These are phyloP conservation scores for Heterobasidion parviporum DNA, from an alignment of 1,284 basidiomycete species.

Conservation along the genomic window DNA sequence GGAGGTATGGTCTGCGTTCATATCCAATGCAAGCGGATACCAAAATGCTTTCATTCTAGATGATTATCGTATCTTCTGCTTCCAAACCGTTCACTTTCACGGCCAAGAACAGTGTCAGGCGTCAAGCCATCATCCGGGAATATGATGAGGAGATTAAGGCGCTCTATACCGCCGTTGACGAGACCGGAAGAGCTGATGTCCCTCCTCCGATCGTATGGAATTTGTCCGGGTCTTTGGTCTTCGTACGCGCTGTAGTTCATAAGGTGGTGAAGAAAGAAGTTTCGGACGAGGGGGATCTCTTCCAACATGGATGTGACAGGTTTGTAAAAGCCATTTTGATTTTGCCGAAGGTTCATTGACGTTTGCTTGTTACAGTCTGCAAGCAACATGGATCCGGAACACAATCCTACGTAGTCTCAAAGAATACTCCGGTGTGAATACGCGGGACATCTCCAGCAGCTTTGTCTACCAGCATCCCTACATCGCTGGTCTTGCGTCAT, in stretches of 20 bases:
- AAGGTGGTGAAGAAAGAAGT: constrained; percentile 11
- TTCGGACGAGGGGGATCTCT: constrained; percentile 23
- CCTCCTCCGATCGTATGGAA: constrained; percentile 17
- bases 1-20: constrained; percentile 8
- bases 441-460: constrained; percentile 13
- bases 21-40: background rate
- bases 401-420: constrained; percentile 19
- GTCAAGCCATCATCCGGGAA: constrained; percentile 19
- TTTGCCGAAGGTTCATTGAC: background rate
- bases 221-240: constrained; percentile 6
- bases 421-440: constrained; percentile 9
- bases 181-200: constrained; percentile 8
- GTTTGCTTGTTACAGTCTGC: constrained; percentile 16
- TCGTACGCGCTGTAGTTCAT: constrained; percentile 13
- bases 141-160: constrained; percentile 23
- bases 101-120: constrained; percentile 22
- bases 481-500: constrained; percentile 8
- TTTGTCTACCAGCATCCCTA: constrained; percentile 26
- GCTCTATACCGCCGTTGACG: constrained; percentile 20
- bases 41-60: constrained; percentile 11
- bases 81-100: constrained; percentile 23
- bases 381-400: constrained; percentile 28
- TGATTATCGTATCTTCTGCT: constrained; percentile 19
- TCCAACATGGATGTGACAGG: constrained; percentile 30
- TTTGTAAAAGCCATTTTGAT: constrained; percentile 1